These are phyloP conservation scores for Monilinia fructicola DNA, from an alignment of 2,329 filamentous ascomycete species.

Conservation along the genomic window DNA sequence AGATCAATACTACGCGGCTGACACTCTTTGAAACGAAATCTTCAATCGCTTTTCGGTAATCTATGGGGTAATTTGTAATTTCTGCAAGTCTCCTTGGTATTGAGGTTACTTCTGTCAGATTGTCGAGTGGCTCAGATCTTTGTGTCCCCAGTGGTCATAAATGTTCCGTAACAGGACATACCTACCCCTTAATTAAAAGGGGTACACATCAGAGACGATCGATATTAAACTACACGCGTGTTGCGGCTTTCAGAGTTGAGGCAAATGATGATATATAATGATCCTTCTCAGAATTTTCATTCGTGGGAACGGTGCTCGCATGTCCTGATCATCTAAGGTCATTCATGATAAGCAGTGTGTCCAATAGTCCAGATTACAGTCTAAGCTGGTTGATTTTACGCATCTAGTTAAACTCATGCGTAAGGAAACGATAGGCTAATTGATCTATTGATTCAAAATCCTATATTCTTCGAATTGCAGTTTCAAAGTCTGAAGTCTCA, in stretches of 20 bases:
- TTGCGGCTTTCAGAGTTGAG: background rate
- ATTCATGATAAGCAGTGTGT: too few relatives aligned
- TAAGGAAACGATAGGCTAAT: too few relatives aligned
- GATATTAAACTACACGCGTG: background rate
- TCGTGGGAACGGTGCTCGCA: constrained; percentile 1
- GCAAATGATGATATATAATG: constrained; percentile 5
- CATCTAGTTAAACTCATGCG: too few relatives aligned
- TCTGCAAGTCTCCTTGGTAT: constrained; percentile 8
- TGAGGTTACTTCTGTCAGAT: constrained; percentile 20
- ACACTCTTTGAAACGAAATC: constrained; percentile 7
- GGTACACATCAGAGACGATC: background rate
- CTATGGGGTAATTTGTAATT: background rate
- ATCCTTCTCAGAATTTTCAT: background rate
- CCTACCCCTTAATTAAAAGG: constrained; percentile 17
- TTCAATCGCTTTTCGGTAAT: background rate
- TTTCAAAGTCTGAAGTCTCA: too few relatives aligned
- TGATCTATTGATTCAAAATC: too few relatives aligned
- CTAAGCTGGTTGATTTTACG: too few relatives aligned
- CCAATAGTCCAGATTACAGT: too few relatives aligned
- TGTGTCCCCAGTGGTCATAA: constrained; percentile 13
- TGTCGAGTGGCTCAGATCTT: constrained; percentile 23
- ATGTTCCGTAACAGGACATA: constrained; percentile 3
- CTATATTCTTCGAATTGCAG: too few relatives aligned
- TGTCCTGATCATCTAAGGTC: constrained; percentile 6
- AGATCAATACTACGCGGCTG: constrained; percentile 6